These are phyloP conservation scores for Talaromyces albobiverticillius DNA, from an alignment of 2,329 filamentous ascomycete species.

Conservation along the genomic window DNA sequence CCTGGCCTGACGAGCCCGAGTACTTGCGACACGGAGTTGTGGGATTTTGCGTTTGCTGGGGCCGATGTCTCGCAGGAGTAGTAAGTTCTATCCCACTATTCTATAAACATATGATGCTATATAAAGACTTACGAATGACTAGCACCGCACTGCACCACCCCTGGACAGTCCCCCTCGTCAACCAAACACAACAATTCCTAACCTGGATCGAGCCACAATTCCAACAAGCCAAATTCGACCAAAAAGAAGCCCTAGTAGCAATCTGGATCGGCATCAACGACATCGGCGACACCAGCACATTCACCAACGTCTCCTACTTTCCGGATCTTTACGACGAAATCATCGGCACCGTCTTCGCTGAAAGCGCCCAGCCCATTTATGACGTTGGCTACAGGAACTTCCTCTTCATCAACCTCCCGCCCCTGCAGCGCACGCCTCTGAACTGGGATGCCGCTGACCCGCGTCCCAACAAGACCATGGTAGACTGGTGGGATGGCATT, in stretches of 20 bases:
- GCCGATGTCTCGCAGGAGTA: slow-evolving; percentile 47
- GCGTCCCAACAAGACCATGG: slow-evolving; percentile 46
- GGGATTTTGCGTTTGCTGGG: slow-evolving; percentile 58
- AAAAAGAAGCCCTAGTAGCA: slow-evolving; percentile 42
- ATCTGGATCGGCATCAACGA: slow-evolving; percentile 60
- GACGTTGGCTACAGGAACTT: slow-evolving; percentile 45
- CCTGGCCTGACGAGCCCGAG: slow-evolving; percentile 43
- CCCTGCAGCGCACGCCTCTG: slow-evolving; percentile 45
- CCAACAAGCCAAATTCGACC: slow-evolving; percentile 23
- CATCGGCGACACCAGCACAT: slow-evolving; percentile 50
- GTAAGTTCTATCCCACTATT: no score
- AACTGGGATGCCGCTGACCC: slow-evolving; percentile 32
- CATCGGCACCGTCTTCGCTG: slow-evolving; percentile 40
- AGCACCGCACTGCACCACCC: slow-evolving; percentile 52
- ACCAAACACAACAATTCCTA: slow-evolving; percentile 51
- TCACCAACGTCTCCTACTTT: slow-evolving; percentile 39
- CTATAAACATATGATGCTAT: no score
- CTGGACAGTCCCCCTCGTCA: slow-evolving; percentile 49
- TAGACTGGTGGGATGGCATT: slow-evolving; percentile 45
- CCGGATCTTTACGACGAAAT: slow-evolving; percentile 45
- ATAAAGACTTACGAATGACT: neutral
- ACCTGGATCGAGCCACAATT: slow-evolving; percentile 45
- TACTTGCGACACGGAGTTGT: slow-evolving; percentile 49
- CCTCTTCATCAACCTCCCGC: slow-evolving; percentile 53
- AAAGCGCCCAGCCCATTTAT: slow-evolving; percentile 39